phyloP scores from a whole-genome alignment of 257 asterid species.

The Salvia miltiorrhiza region DNA sequence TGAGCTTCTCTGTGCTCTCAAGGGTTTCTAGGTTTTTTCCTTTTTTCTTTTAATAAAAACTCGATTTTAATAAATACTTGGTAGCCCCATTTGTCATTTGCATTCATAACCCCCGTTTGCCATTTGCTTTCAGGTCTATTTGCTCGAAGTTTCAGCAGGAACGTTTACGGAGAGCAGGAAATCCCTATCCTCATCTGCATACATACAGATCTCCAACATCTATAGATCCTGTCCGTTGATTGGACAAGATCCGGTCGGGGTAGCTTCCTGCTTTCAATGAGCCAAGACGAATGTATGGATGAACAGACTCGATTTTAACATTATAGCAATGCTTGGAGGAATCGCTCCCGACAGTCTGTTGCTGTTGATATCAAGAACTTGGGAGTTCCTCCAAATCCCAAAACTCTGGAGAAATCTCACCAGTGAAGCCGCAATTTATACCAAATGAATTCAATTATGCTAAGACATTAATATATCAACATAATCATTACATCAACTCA shows the following conservation, averaged over 20 bases:
- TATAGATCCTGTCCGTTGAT: constrained; percentile 56
- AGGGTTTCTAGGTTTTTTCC: too few relatives aligned
- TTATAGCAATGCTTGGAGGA: constrained; percentile 39
- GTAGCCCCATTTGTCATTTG: too few relatives aligned
- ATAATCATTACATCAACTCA: too few relatives aligned
- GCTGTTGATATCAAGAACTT: constrained; percentile 52
- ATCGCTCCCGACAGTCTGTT: constrained; percentile 50
- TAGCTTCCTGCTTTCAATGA: constrained; percentile 81
- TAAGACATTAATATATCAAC: too few relatives aligned
- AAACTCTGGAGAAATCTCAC: constrained; percentile 39
- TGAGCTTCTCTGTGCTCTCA: too few relatives aligned
- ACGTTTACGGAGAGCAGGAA: constrained; percentile 64
- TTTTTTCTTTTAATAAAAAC: too few relatives aligned
- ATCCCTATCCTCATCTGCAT: constrained; percentile 95
- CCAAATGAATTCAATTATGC: too few relatives aligned
- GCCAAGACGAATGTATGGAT: constrained; percentile 49
- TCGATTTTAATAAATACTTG: too few relatives aligned
- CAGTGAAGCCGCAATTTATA: constrained; percentile 51
- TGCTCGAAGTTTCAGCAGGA: constrained; percentile 50
- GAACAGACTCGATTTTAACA: constrained; percentile 49
- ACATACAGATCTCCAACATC: constrained; percentile 88
- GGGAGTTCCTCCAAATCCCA: constrained; percentile 52
- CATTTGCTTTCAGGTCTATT: too few relatives aligned
- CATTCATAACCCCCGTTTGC: too few relatives aligned
- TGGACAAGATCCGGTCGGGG: constrained; percentile 40